These are phyloP conservation scores for Chaetomiaceae sp. DNA, from an alignment of 2,329 filamentous ascomycete species.

Conservation along the genomic window DNA sequence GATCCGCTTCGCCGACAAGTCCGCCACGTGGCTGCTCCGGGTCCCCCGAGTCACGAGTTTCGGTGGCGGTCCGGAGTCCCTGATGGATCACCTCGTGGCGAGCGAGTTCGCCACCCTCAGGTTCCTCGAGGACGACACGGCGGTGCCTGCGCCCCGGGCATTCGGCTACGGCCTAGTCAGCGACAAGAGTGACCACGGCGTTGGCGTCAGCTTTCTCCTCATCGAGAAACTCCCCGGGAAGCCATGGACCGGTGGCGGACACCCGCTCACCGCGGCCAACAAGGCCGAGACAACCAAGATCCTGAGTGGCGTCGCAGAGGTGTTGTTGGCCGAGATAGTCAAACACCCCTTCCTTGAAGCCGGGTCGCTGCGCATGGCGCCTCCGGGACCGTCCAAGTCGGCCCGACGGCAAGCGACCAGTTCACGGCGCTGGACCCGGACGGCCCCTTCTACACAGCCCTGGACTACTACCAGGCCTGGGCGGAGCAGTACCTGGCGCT, in stretches of 20 bases:
- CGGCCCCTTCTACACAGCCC: constrained; percentile 19
- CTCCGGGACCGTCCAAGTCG: neutral
- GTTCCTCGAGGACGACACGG: constrained; percentile 28
- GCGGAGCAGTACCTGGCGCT: constrained; percentile 18
- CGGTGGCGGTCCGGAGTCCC: no score
- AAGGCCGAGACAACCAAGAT: no score
- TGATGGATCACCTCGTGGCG: constrained; percentile 4
- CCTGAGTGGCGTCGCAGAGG: constrained; percentile 21
- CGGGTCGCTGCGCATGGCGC: constrained; percentile 22
- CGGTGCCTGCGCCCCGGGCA: constrained; percentile 27
- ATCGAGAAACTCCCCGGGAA: constrained; percentile 24
- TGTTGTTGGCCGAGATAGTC: constrained; percentile 25
- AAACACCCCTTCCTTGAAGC: constrained; percentile 25
- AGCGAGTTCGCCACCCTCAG: constrained; percentile 33
- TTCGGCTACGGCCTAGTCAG: constrained; percentile 26
- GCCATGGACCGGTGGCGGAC: constrained; percentile 18
- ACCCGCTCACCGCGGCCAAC: neutral
- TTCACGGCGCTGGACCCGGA: neutral
- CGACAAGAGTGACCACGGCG: constrained; percentile 16
- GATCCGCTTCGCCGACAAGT: neutral
- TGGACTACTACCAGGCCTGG: constrained; percentile 23
- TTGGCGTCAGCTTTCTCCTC: constrained; percentile 30
- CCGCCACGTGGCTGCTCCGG: neutral
- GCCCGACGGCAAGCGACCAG: no score
- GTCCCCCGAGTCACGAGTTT: neutral